Evolutionary conservation across 306 rosid genomes (phyloP), one percentile per base, ranked within the genome.

Genomic region (Prunus campanulata): DNA sequence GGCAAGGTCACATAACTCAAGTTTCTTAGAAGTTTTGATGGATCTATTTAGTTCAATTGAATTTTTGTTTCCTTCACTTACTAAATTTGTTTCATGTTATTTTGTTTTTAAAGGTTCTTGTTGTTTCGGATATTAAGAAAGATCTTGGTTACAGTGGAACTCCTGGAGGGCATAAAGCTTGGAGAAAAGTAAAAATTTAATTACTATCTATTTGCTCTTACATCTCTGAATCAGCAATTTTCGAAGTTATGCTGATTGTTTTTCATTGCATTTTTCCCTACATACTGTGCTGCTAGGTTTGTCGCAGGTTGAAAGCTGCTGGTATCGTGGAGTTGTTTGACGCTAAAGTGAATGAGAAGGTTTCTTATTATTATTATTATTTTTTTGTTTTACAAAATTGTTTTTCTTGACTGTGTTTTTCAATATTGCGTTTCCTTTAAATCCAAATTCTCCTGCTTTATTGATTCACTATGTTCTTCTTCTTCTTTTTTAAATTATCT

Each of bases 281-380:
- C 62, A 42, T 68, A 64, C 76, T 78, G 29, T 83, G 44, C 74
- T 69, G 46, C 77, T 82, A 95, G 98, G 81, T 95, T 69, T 79
- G 51, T 81, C 67, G 75, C 66, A 82, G 86, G 86, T 78, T 95
- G 96, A 86, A 83, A 87, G 88, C 83, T 55, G 87, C 86, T 68
- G 42, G 74, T 59, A 75, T 88, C 29, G 90, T 88, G 65, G 88
- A 90, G 85, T 86, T 81, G 83, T 95, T 95, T 89, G 89, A 87
- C 15, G 97, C 98, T 68, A 89, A 87, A 81, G 97, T 95, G 79
- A 85, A 95, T 69, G 90, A 84, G 67, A 95, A 92, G 96, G 98
- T 90, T 75, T 66, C 68, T 14, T 3, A 13, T 25, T n/a, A 14
- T 29, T 74, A 56, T 77, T 74, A 54, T 48, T 24, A 48, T 50